phyloP scores from a whole-genome alignment of 768 basidiomycete species.

The Pleurotus sapidus region DNA sequence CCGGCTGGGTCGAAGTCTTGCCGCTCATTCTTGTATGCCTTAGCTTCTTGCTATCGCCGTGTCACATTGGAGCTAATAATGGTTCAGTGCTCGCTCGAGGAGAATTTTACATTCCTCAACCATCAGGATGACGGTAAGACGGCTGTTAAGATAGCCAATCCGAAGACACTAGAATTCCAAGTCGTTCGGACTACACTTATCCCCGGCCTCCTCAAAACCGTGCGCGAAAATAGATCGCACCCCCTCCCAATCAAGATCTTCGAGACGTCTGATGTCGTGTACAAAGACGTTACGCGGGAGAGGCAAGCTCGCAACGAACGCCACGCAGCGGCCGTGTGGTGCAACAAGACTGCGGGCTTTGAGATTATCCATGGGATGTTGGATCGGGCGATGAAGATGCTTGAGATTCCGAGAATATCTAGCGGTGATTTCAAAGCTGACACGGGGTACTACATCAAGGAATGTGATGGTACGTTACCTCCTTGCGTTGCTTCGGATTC shows the following conservation, averaged over 20 bases:
- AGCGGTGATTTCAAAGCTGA: conserved; percentile 50
- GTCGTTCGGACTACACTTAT: conserved; percentile 95
- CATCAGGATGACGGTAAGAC: conserved; percentile 75
- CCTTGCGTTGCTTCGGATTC: not conserved
- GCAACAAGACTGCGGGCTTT: conserved; percentile 95
- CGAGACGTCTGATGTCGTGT: conserved; percentile 89
- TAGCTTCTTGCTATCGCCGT: too few relatives aligned
- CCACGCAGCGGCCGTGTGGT: conserved; percentile 90
- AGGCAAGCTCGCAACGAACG: conserved; percentile 86
- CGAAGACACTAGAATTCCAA: conserved; percentile 97
- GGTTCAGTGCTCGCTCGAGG: conserved; percentile 91
- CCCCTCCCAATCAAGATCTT: conserved; percentile 91
- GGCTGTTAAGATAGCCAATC: conserved; percentile 93
- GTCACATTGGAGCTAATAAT: not conserved
- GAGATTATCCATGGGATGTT: conserved; percentile 95
- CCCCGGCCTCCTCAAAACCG: conserved; percentile 93
- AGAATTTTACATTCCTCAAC: conserved; percentile 95
- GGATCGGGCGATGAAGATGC: conserved; percentile 93
- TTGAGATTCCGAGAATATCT: conserved; percentile 82
- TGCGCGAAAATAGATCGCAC: conserved; percentile 95
- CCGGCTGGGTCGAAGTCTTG: conserved; percentile 94
- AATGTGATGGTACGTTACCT: conserved; percentile 66
- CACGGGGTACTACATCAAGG: conserved; percentile 90
- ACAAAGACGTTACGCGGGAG: conserved; percentile 78
- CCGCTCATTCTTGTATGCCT: conserved; percentile 84